phyloP scores from a whole-genome alignment of 139 green algal species.

The Chloropicon primus region DNA sequence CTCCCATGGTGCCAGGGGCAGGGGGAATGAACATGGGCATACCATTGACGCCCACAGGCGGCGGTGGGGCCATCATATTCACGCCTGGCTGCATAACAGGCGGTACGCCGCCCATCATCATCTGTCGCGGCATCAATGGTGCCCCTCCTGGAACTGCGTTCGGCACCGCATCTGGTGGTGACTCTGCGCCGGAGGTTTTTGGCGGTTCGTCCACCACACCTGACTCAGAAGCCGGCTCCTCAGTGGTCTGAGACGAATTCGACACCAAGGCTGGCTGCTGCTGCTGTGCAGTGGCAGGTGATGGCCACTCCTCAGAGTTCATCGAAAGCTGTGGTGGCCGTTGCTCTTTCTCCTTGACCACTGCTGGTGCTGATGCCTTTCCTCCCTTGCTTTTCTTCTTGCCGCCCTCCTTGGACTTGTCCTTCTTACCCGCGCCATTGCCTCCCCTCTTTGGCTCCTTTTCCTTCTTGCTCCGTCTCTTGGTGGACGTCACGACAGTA shows the following conservation, averaged over 20 bases:
- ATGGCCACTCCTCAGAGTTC: slow-evolving; percentile 4
- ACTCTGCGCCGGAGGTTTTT: no score
- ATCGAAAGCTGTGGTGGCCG: not conserved
- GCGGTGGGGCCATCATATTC: not conserved
- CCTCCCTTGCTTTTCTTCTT: slow-evolving; percentile 2
- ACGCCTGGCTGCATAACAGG: not conserved
- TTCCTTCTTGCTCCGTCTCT: not conserved
- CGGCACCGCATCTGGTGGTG: not conserved
- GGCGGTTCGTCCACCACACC: no score
- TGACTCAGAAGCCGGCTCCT: no score
- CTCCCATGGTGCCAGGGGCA: not conserved
- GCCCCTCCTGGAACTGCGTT: not conserved
- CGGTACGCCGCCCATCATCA: not conserved
- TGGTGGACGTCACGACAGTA: not conserved
- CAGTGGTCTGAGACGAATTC: not conserved
- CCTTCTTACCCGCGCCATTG: not conserved
- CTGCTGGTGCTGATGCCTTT: slow-evolving; percentile 9
- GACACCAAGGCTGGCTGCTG: not conserved
- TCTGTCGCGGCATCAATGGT: not conserved
- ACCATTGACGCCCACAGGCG: not conserved
- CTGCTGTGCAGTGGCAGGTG: not conserved
- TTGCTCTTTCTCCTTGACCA: not conserved
- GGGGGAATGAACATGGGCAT: not conserved
- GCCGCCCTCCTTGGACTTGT: not conserved
- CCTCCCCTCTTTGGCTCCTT: slow-evolving; percentile 2